Evolutionary conservation across 1,139 yeast species (phyloP).

Genomic region (Geotrichum australiense): DNA sequence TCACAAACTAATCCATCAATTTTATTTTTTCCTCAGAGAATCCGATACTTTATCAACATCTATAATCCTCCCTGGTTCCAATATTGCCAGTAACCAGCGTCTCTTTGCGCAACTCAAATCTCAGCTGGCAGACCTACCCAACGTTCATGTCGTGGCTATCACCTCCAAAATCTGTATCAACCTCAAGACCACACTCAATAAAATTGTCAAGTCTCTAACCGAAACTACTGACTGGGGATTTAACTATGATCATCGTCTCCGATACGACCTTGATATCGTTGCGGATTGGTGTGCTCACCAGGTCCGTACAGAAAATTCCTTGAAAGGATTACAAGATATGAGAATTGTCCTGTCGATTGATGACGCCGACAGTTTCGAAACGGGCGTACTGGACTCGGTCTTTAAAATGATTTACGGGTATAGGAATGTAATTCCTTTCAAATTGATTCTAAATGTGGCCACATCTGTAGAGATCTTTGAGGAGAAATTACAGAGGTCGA

Average conservation of each 20-base stretch:
- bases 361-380: constrained; percentile 55
- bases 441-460: constrained; percentile 49
- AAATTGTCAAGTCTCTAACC: constrained; percentile 32
- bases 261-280: constrained; percentile 49
- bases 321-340: constrained; percentile 22
- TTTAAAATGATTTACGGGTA: constrained; percentile 42
- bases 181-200: constrained; percentile 35
- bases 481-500: constrained; percentile 37
- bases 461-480: constrained; percentile 42
- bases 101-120: constrained; percentile 28
- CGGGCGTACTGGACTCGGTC: constrained; percentile 45
- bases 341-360: constrained; percentile 48
- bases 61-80: constrained; percentile 32
- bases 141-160: constrained; percentile 26
- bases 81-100: constrained; percentile 32
- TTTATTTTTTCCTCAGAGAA: constrained; percentile 7
- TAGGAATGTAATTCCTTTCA: constrained; percentile 36
- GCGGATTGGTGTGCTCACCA: constrained; percentile 40
- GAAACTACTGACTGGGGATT: constrained; percentile 21
- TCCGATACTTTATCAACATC: constrained; percentile 28
- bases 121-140: constrained; percentile 18
- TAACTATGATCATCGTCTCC: constrained; percentile 32
- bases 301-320: constrained; percentile 15
- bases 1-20: not conserved
- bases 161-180: constrained; percentile 34